Base-by-base conservation (phyloP, 2,329 filamentous ascomycete species). In the Phyllosticta citribraziliensis region DNA sequence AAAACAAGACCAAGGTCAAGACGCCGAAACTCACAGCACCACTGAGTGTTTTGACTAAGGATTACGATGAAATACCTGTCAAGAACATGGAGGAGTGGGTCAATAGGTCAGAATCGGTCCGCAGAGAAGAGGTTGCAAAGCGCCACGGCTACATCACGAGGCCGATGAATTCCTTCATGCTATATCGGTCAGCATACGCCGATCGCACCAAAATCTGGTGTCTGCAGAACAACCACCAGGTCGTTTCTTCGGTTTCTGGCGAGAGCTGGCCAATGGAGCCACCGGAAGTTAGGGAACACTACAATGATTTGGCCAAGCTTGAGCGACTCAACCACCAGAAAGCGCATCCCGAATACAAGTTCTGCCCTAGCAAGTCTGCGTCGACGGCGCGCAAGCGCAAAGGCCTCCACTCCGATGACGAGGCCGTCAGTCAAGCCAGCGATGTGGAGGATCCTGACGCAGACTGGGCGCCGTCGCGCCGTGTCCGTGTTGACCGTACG, bases 101-200 rank as follows among this genome's bases (percentile, higher is more conserved):
- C 40, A 84, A 87, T 67, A 83, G 93, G 57, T 79, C 88, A 10
- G 75, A 79, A 1, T 86, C 89, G 61, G 80, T 81, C 6, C 84
- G 93, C 61, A 79, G 79, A 56, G 75, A 78, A 60, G 91, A 96
- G 72, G 85, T 88, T 10, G 82, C 84, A 52, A 82, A 84, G 67
- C 82, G 85, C 62, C 90, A 85, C 40, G 89, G 89, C 25, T 91
- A 92, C 71, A 83, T 97, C 66, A 91, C 93, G 68, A 83, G 94
- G 30, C 92, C 94, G 2, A 96, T 97, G 88, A 99, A 99, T 73
- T 93, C 90, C 0, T 99, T 97, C 78, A 96, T 99, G 88, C 80
- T 99, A 57, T 99, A 99, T 73, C 88, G 94, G 52, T 96, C 94
- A 66, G 90, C 91, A 6, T 97, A 90, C 70, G 89, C 95, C 63